Evolutionary conservation across 257 asterid genomes (phyloP).

Genomic region (Misopates orontium): DNA sequence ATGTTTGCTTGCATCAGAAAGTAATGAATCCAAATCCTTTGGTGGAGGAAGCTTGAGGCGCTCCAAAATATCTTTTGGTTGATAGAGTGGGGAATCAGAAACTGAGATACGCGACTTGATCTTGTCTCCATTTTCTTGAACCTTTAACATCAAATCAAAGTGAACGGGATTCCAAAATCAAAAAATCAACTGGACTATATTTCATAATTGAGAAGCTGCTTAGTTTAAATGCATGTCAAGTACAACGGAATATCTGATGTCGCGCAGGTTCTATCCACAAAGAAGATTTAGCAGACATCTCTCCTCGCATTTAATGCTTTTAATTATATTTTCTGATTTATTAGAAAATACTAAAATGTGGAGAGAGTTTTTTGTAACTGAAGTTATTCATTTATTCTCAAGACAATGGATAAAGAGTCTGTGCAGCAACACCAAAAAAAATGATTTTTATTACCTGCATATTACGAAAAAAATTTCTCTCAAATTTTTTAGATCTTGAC

Average conservation of each 20-base stretch:
- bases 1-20: conserved; percentile 66
- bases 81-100: conserved; percentile 42
- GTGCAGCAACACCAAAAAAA: neutral
- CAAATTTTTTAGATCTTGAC: conserved; percentile 3
- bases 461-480: neutral
- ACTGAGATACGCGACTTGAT: conserved; percentile 24
- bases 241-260: conserved; percentile 12
- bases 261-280: neutral
- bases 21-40: conserved; percentile 75
- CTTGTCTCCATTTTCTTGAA: conserved; percentile 54
- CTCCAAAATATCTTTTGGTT: conserved; percentile 59
- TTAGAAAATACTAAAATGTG: neutral
- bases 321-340: neutral
- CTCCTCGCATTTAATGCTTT: neutral
- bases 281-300: neutral
- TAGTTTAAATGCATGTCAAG: neutral
- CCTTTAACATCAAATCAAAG: conserved; percentile 33
- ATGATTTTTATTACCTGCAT: conserved; percentile 18
- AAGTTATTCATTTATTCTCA: conserved; percentile 7
- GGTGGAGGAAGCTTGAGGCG: conserved; percentile 78
- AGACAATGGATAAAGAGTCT: neutral
- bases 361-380: neutral
- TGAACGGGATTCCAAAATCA: neutral
- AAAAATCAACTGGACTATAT: neutral
- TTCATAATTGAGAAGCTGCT: neutral